Base-by-base conservation (phyloP, 805 yeast genomes). In the Teunomyces cretensis region DNA sequence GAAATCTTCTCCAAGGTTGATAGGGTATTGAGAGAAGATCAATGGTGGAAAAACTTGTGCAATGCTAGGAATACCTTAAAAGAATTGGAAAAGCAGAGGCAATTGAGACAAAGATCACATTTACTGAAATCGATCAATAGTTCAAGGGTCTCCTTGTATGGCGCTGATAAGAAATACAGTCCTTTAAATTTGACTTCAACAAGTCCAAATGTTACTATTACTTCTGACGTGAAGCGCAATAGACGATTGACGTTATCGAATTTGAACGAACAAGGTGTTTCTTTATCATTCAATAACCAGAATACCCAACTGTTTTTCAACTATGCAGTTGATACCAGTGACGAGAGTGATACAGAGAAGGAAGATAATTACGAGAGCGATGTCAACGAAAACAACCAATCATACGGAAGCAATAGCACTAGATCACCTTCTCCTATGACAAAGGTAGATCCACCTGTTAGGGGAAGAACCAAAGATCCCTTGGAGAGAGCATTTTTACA, bases 41-140 rank as follows among this genome's bases (percentile, higher is more conserved):
- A 80, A 42, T 92, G 98, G 97, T 94, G 97, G 97, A 67, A 67
- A 37, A 84, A 84, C 45, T 67, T 89, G 43, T 68, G 73, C 30
- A 79, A 75, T 37, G 83, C 86, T 0, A 75, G 97, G 46, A 58
- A 64, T 50, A 53, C 70, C 4, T 28, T 68, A 48, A 53, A 54
- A 53, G 64, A 70, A 51, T 61, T 54, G 31, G 76, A 62, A 53
- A 65, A 45, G 46, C 69, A 49, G 45, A 63, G 65, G 17, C 40
- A 28, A 24, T 42, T 31, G 38, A 40, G 42, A 31, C 51, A 26
- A 30, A n/a, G n/a, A 38, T 41, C 37, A 43, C 9, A 44, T 14
- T 17, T 41, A 32, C 30, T 16, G 35, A 17, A 27, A 7, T 17
- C 41, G 4, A 38, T 27, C 6, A 38, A 15, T 30, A 26, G 32